These are phyloP conservation scores for Saccharum spontaneum DNA, from an alignment of 176 grass and related monocot genomes.

Conservation along the genomic window DNA sequence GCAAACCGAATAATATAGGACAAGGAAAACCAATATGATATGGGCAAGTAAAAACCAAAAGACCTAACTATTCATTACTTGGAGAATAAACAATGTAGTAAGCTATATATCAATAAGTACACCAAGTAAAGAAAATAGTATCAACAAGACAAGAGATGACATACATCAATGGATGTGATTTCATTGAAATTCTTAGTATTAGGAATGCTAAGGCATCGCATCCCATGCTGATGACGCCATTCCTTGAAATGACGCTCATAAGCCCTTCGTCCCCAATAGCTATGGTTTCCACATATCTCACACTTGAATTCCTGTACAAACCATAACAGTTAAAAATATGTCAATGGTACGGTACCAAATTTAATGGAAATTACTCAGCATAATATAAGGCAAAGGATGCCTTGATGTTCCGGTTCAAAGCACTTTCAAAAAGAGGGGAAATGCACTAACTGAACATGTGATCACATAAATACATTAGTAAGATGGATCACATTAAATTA, in stretches of 20 bases:
- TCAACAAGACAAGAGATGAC: not conserved
- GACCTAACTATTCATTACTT: not conserved
- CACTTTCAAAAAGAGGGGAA: not conserved
- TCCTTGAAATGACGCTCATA: slow-evolving; percentile 98
- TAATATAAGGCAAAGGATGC: no score
- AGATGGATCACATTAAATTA: slow-evolving; percentile 1
- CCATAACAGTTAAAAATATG: slow-evolving; percentile 17
- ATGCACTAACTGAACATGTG: not conserved
- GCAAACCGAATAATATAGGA: not conserved
- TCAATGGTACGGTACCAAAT: not conserved
- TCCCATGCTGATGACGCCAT: slow-evolving; percentile 91
- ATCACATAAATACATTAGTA: not conserved
- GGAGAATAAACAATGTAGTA: not conserved
- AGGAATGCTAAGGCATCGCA: slow-evolving; percentile 93
- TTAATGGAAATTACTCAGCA: not conserved
- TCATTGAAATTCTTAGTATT: slow-evolving; percentile 97
- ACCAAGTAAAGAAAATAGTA: slow-evolving; percentile 7
- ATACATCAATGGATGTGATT: slow-evolving; percentile 81
- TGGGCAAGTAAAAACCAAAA: not conserved
- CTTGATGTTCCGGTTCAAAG: not conserved
- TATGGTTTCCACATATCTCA: slow-evolving; percentile 92
- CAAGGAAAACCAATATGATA: not conserved
- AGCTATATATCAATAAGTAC: not conserved
- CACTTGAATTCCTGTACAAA: slow-evolving; percentile 87
- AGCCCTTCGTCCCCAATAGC: slow-evolving; percentile 90